These are phyloP conservation scores for Diplodia scrobiculata DNA, from an alignment of 2,329 filamentous ascomycete genomes.

Conservation along the genomic window DNA sequence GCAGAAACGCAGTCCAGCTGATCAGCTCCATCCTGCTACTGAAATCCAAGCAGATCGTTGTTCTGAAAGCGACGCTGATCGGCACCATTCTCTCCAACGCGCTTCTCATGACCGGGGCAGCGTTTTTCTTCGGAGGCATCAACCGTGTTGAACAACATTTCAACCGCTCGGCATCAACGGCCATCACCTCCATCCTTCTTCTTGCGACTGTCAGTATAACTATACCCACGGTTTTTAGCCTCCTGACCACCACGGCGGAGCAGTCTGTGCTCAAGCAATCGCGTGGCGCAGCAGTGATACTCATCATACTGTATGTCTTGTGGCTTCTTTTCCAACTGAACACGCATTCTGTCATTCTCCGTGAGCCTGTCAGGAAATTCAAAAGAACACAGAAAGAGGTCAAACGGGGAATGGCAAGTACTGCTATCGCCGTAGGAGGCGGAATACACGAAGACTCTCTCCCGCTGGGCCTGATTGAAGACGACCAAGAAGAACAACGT, in stretches of 20 bases:
- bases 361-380: no score
- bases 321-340: conserved; percentile 91
- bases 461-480: conserved; percentile 39
- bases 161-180: conserved; percentile 89
- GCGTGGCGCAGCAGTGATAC: conserved; percentile 73
- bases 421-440: conserved; percentile 54
- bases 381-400: conserved; percentile 36
- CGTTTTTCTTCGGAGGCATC: conserved; percentile 83
- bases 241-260: conserved; percentile 42
- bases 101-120: conserved; percentile 85
- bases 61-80: conserved; percentile 89
- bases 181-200: conserved; percentile 76
- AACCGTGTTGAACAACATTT: conserved; percentile 81
- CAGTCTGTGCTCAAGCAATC: conserved; percentile 46
- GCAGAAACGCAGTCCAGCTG: no score
- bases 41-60: conserved; percentile 70
- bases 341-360: conserved; percentile 59
- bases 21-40: no score
- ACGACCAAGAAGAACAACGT: conserved; percentile 69
- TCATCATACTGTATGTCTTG: conserved; percentile 77
- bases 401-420: conserved; percentile 57
- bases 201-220: conserved; percentile 79
- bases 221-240: conserved; percentile 82
- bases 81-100: conserved; percentile 90
- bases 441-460: conserved; percentile 52